Percentiles rank a stretch among this genome's conserved stretches.
Conservation (phyloP, 108 stramenopile species). For the Discostella pseudostelligera region DNA sequence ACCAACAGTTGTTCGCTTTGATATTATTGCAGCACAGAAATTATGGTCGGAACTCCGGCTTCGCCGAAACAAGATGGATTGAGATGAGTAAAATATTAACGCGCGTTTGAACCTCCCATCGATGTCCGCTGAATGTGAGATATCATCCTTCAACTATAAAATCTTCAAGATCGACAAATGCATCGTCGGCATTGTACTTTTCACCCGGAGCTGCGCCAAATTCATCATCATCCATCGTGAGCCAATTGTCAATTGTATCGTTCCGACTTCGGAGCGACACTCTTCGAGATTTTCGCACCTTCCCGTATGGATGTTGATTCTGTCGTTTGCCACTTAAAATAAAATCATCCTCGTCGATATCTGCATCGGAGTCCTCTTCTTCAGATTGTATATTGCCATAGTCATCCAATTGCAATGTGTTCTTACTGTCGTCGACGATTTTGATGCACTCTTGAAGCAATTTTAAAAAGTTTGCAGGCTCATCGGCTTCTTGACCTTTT, state of each 20-base stretch:
- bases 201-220: constrained; percentile 30
- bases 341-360: constrained; percentile 1
- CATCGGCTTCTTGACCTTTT: not conserved
- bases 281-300: constrained; percentile 10
- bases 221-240: constrained; percentile 27
- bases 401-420: constrained; percentile 9
- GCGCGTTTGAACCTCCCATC: too few species aligned
- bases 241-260: constrained; percentile 35
- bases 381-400: constrained; percentile 1
- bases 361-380: constrained; percentile 16
- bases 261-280: constrained; percentile 22
- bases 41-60: too few species aligned
- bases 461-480: not conserved
- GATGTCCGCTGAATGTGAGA: too few species aligned
- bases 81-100: too few species aligned
- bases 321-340: constrained; percentile 1
- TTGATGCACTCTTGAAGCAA: constrained; percentile 12
- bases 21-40: too few species aligned
- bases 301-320: not conserved
- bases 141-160: constrained; percentile 36
- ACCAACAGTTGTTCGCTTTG: too few species aligned
- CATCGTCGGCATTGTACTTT: constrained; percentile 28
- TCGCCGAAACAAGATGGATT: too few species aligned
- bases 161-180: constrained; percentile 42
- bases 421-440: constrained; percentile 2